phyloP scores from a whole-genome alignment of 2,329 filamentous ascomycete genomes.

The Hypoxylon rubiginosum region DNA sequence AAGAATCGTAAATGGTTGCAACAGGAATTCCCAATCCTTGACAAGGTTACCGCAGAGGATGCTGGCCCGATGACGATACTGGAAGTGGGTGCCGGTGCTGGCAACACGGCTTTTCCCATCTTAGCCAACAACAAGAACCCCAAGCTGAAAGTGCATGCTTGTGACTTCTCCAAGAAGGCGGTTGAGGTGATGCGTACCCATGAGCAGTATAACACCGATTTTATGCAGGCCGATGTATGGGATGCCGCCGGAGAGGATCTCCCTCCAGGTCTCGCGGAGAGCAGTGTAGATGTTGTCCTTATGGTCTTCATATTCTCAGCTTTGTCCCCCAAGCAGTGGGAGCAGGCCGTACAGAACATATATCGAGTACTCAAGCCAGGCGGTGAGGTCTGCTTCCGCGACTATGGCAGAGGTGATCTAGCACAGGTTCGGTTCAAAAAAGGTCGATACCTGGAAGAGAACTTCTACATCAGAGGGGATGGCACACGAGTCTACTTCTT shows the following conservation, averaged over 20 bases:
- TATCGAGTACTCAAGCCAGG: conserved; percentile 88
- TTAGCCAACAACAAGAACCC: conserved; percentile 86
- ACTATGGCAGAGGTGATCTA: conserved; percentile 95
- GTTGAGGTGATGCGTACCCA: conserved; percentile 91
- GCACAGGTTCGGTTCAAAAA: conserved; percentile 98
- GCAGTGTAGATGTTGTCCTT: conserved; percentile 90
- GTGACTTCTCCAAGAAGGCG: conserved; percentile 95
- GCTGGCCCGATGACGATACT: conserved; percentile 79
- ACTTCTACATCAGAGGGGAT: conserved; percentile 96
- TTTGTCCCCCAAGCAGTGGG: conserved; percentile 87
- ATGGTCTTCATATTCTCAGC: conserved; percentile 99
- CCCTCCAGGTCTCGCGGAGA: conserved; percentile 81
- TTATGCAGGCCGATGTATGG: conserved; percentile 94
- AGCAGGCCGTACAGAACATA: conserved; percentile 83
- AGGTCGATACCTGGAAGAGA: conserved; percentile 92
- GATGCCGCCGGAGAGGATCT: conserved; percentile 81
- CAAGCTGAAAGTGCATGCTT: conserved; percentile 87
- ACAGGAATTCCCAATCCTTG: conserved; percentile 94
- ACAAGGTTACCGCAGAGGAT: conserved; percentile 77
- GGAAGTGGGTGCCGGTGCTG: conserved; percentile 94
- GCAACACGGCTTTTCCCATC: conserved; percentile 96
- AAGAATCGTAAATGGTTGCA: conserved; percentile 98
- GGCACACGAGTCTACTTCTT: conserved; percentile 99
- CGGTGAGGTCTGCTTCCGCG: conserved; percentile 93
- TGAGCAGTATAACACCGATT: conserved; percentile 77